Evolutionary conservation across 2,329 filamentous ascomycete genomes (phyloP), one percentile per base, ranked within the genome.

Genomic region (Penicillium olsonii): DNA sequence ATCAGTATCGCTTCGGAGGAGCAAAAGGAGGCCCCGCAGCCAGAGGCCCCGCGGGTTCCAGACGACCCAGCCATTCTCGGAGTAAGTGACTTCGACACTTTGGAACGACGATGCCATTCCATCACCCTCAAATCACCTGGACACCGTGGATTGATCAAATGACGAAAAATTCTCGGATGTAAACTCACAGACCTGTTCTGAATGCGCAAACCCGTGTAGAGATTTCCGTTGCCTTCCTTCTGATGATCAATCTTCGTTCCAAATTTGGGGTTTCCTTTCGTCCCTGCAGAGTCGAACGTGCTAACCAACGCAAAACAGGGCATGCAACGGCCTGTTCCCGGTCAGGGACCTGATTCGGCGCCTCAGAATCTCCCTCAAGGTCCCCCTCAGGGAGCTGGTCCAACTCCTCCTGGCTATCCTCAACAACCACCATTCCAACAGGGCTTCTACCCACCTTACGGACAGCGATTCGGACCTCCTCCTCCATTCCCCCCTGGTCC

Each of bases 161-260:
- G 75, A 84, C 96, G 92, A 96, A 95, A 94, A 77, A 77, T 95
- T 89, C 87, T 82, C 91, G 92, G 92, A 96, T 96, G 90, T 94
- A 90, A 95, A 95, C 75, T 67, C 68, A 77, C 76, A 81, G 80
- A 83, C 80, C 79, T 83, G 83, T 81, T 84, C 87, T 87, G 88
- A 87, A 87, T 88, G 90, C 90, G 91, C 91, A 95, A 90, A 87
- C 79, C 82, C 82, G 78, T 96, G 92, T 95, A 86, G 92, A 96
- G 76, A 84, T 87, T 88, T 96, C 92, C 91, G 92, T 96, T 96
- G 92, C 91, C 92, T 96, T 96, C 92, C 92, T 96, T 96, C 91
- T 96, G 91, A 96, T 85, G 62, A 69, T 61, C 62, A 61, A 55
- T 52, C 44, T 22, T 26, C 8, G 22, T 8, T 5, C 15, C 46